Conservation (phyloP, 2,329 filamentous ascomycete genomes). For the Paecilomyces sp. region DNA sequence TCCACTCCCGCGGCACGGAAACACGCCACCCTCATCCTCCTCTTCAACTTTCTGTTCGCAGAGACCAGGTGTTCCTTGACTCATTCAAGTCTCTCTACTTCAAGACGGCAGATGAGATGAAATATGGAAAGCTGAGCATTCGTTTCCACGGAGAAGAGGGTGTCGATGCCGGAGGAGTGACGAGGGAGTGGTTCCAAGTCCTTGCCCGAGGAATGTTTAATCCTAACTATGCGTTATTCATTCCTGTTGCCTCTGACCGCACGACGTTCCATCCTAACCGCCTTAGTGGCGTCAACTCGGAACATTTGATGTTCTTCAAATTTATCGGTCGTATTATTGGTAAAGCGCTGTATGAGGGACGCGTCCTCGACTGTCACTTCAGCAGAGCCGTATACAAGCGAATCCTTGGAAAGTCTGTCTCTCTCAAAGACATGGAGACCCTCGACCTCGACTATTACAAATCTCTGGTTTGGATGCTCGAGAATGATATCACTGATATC, state of each 20-base stretch:
- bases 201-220: constrained; percentile 98
- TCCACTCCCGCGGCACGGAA: constrained; percentile 68
- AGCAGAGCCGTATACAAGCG: constrained; percentile 97
- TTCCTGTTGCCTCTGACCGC: constrained; percentile 89
- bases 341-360: constrained; percentile 93
- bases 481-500: constrained; percentile 97
- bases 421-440: constrained; percentile 98
- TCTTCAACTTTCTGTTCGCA: constrained; percentile 80
- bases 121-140: constrained; percentile 97
- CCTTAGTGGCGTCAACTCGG: constrained; percentile 85
- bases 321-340: constrained; percentile 98
- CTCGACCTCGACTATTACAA: constrained; percentile 99
- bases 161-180: constrained; percentile 94
- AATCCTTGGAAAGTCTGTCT: constrained; percentile 89
- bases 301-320: constrained; percentile 97
- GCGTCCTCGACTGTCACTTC: constrained; percentile 96
- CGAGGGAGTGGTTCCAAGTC: constrained; percentile 98
- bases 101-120: constrained; percentile 95
- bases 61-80: constrained; percentile 94
- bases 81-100: constrained; percentile 98
- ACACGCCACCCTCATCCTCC: constrained; percentile 66
- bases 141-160: constrained; percentile 96
- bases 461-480: constrained; percentile 94
- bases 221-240: constrained; percentile 93
- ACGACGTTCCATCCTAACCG: constrained; percentile 99